Base-by-base conservation (phyloP, 306 rosid genomes). In the Luffa acutangula region DNA sequence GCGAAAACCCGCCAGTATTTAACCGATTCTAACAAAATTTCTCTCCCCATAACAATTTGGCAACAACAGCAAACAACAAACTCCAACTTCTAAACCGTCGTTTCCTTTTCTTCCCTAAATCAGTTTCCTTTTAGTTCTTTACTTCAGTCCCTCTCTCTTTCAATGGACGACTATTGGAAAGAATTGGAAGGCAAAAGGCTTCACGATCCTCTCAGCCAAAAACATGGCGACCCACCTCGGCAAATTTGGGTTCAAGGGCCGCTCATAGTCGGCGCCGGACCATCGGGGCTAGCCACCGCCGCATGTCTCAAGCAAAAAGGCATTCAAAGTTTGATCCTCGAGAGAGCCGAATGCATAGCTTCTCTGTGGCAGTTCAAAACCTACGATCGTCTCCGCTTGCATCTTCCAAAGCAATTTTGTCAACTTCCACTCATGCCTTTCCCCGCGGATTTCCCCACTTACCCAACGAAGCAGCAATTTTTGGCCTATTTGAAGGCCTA, bases 221-320 rank as follows among this genome's bases (percentile, higher is more conserved):
- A 72, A 3, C 25, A 36, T n/a, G 39, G 12, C 8, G 72, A 54
- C 54, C 63, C 76, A 42, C 66, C 33, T 43, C 81, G 37, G 25
- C 63, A 80, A 18, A 82, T 75, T 79, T 82, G 39, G 77, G 83
- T 88, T 21, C 79, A 7, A 14, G 98, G 94, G 65, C 91, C 98
- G 20, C 82, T 96, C 36, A 90, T 96, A 59, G 94, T 96, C 7
- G 99, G 99, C 7, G 99, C 96, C 76, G 99, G 99, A 31, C 99
- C 99, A 9, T 93, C 99, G 0, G 99, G 99, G 9, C 69, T 96
- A 77, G 99, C 99, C 7, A 88, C 83, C 14, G 97, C 98, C 0
- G 98, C 99, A 34, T 96, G 99, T 82, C 94, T 96, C 2, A 90
- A 88, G 86, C 85, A 89, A 41, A 90, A 86, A 85, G 94, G 91